phyloP scores from a whole-genome alignment of 768 basidiomycete genomes.

The Boletus patriciae region DNA sequence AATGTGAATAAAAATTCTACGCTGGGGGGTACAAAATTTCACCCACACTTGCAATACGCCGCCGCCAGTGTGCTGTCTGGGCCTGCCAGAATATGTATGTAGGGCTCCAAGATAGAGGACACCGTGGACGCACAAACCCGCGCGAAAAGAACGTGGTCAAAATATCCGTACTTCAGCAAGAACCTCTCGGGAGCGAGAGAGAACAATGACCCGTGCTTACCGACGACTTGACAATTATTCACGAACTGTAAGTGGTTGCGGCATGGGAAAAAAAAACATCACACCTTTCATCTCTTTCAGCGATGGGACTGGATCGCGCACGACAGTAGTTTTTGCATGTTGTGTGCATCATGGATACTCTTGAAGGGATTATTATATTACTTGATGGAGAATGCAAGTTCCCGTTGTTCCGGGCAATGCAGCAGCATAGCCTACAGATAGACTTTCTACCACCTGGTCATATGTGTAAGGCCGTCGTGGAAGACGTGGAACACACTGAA shows the following conservation, averaged over 20 bases:
- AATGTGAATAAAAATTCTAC: no score
- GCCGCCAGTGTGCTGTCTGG: background rate
- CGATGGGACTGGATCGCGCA: background rate
- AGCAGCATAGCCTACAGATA: background rate
- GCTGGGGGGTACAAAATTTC: background rate
- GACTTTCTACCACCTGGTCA: background rate
- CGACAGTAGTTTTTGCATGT: background rate
- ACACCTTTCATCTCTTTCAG: background rate
- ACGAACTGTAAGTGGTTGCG: background rate
- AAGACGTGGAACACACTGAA: no score
- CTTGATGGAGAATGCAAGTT: background rate
- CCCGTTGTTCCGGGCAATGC: background rate
- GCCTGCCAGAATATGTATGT: background rate
- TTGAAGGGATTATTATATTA: background rate
- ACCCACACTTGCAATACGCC: background rate
- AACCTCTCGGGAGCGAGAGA: background rate
- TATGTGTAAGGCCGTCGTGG: no score
- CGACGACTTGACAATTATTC: background rate
- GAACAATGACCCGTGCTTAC: background rate
- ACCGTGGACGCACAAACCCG: background rate
- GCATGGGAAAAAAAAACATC: background rate
- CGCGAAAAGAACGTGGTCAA: background rate
- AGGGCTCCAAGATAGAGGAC: background rate
- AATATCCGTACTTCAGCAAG: background rate
- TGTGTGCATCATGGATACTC: background rate